These are phyloP conservation scores for Trametes cubensis DNA, from an alignment of 768 basidiomycete genomes.

Conservation along the genomic window DNA sequence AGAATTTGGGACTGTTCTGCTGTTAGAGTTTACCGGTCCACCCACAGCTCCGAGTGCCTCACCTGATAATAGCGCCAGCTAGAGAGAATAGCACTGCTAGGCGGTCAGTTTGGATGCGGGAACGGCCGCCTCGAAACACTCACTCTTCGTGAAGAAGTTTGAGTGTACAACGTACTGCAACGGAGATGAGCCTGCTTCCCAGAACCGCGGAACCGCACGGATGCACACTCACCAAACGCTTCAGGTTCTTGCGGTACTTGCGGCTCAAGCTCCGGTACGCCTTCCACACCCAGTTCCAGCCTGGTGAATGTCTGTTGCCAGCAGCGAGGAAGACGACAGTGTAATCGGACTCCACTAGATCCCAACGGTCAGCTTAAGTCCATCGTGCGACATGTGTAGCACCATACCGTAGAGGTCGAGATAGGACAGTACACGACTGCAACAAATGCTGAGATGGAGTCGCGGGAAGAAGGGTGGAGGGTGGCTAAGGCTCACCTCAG, in stretches of 20 bases:
- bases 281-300: conserved; percentile 93
- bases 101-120: neutral
- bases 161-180: conserved; percentile 83
- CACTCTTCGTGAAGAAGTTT: conserved; percentile 87
- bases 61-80: conserved; percentile 88
- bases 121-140: conserved; percentile 27
- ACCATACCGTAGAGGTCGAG: conserved; percentile 76
- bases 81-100: conserved; percentile 81
- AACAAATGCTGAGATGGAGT: conserved; percentile 16
- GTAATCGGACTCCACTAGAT: conserved; percentile 83
- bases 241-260: conserved; percentile 88
- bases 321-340: conserved; percentile 87
- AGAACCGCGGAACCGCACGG: neutral
- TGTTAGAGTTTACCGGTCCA: neutral
- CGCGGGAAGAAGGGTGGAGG: conserved; percentile 11
- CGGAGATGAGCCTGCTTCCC: neutral
- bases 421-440: conserved; percentile 75
- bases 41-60: conserved; percentile 6
- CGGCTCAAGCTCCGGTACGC: conserved; percentile 79
- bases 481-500: conserved; percentile 54
- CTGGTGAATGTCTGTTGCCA: conserved; percentile 70
- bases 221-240: conserved; percentile 62
- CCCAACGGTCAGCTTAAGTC: conserved; percentile 1
- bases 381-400: neutral
- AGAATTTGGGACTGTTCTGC: conserved; percentile 76